Evolutionary conservation across 2,329 filamentous ascomycete species (phyloP).

Genomic region (Trichoderma cornu-damae): DNA sequence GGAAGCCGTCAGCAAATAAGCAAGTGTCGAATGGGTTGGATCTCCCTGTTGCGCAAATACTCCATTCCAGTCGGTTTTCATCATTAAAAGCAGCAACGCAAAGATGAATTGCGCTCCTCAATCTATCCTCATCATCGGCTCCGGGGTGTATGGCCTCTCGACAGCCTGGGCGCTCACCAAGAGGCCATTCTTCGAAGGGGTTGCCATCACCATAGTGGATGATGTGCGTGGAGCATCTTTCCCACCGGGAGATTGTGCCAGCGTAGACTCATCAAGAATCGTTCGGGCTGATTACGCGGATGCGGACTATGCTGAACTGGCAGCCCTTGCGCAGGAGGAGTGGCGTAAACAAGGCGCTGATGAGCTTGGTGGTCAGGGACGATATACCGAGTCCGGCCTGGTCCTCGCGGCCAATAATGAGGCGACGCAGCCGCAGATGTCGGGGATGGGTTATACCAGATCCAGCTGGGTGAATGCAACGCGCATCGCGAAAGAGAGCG

Average conservation of each 20-base stretch:
- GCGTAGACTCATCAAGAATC: constrained; percentile 60
- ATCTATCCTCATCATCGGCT: constrained; percentile 63
- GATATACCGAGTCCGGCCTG: constrained; percentile 67
- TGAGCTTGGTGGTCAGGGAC: constrained; percentile 55
- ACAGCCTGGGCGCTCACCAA: constrained; percentile 64
- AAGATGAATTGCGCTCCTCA: constrained; percentile 35
- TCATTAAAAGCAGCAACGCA: not conserved
- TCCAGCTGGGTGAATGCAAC: constrained; percentile 58
- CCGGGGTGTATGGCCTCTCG: constrained; percentile 58
- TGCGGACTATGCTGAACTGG: constrained; percentile 68
- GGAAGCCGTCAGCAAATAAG: not conserved
- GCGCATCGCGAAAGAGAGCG: constrained; percentile 40
- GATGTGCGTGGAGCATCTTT: constrained; percentile 49
- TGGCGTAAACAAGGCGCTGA: constrained; percentile 59
- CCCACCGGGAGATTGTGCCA: constrained; percentile 55
- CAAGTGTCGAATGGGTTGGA: not conserved
- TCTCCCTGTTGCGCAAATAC: not conserved
- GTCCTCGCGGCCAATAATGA: constrained; percentile 57
- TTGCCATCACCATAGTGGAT: constrained; percentile 56
- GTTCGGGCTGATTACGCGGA: constrained; percentile 76
- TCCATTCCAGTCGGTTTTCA: not conserved
- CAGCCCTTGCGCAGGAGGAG: constrained; percentile 60
- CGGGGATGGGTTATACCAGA: constrained; percentile 54
- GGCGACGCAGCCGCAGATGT: constrained; percentile 33
- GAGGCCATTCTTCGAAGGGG: constrained; percentile 50